Evolutionary conservation across 176 grass and related monocot genomes (phyloP).

Genomic region (Bromus sterilis): DNA sequence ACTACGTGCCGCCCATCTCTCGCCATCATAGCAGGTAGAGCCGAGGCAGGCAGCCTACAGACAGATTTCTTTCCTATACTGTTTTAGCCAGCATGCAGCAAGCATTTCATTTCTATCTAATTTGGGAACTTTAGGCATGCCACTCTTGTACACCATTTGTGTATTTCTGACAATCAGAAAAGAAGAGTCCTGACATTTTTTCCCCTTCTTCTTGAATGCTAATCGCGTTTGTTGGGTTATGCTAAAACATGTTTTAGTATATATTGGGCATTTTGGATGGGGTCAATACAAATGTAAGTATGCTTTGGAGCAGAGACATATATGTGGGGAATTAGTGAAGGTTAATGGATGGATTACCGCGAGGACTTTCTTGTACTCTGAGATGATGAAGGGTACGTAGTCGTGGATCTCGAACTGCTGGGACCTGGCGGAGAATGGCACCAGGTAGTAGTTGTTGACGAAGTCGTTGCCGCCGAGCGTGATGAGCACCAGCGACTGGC

Average conservation of each 20-base stretch:
- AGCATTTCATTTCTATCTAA: background rate
- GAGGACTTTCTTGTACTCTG: slow-evolving; percentile 71
- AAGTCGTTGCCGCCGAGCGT: slow-evolving; percentile 84
- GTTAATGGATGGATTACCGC: slow-evolving; percentile 7
- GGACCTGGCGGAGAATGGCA: slow-evolving; percentile 56
- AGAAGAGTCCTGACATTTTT: background rate
- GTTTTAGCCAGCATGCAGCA: background rate
- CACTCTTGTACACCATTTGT: background rate
- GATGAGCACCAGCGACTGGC: slow-evolving; percentile 58
- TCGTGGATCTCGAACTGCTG: slow-evolving; percentile 59
- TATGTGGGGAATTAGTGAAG: background rate
- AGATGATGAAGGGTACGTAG: slow-evolving; percentile 59
- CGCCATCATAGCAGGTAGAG: background rate
- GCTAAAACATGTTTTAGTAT: background rate
- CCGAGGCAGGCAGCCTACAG: background rate
- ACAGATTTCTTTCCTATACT: background rate
- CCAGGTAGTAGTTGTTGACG: slow-evolving; percentile 89
- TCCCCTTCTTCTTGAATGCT: background rate
- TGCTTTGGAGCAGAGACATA: background rate
- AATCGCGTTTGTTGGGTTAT: background rate
- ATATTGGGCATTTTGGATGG: background rate
- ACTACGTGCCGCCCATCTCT: background rate
- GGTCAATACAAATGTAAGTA: background rate
- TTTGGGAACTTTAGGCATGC: background rate
- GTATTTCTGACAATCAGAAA: background rate